Conservation (phyloP, 23 red algal genomes). For the Cyanidioschyzon merolae region DNA sequence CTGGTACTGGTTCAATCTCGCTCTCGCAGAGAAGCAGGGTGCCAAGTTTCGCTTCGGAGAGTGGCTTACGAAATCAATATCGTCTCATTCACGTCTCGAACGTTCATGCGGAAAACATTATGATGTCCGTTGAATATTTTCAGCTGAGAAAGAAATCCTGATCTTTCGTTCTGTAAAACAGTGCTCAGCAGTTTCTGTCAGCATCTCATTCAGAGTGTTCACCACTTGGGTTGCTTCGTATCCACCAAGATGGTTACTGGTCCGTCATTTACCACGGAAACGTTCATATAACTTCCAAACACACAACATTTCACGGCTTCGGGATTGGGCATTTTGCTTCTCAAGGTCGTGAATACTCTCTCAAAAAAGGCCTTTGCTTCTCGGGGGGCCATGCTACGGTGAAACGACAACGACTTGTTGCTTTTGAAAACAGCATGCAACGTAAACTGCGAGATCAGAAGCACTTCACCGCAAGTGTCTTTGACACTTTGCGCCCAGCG, state of each 20-base stretch:
- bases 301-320: constrained; percentile 26
- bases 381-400: constrained; percentile 23
- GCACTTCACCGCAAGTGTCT: background rate
- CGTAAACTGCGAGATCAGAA: constrained; percentile 42
- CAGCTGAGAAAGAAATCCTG: no score
- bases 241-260: constrained; percentile 39
- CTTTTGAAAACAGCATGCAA: constrained; percentile 38
- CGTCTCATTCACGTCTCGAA: no score
- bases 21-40: no score
- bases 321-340: background rate
- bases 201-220: no score
- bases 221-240: constrained; percentile 31
- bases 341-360: background rate
- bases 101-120: no score
- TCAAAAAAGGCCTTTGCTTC: constrained; percentile 25
- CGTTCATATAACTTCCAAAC: constrained; percentile 51
- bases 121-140: no score
- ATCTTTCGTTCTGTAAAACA: no score
- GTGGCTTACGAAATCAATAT: no score
- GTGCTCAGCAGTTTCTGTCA: no score
- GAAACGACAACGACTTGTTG: constrained; percentile 26
- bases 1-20: no score
- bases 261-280: constrained; percentile 33
- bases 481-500: constrained; percentile 5
- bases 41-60: no score